phyloP scores from a whole-genome alignment of 257 asterid species.

The Gentiana macrophylla region DNA sequence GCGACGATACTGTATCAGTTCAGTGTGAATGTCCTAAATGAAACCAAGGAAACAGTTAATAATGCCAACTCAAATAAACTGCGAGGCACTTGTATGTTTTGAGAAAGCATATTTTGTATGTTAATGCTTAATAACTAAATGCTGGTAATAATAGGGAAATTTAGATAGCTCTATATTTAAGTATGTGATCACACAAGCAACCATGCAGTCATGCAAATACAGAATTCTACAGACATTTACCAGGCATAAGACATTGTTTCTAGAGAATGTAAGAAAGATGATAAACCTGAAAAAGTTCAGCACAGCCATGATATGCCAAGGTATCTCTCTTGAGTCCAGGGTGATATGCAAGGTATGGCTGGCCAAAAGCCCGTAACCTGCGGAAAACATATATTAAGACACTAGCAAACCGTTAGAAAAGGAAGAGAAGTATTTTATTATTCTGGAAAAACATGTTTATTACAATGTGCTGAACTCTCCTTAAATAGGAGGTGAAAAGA shows the following conservation, averaged over 20 bases:
- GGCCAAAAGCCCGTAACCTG: conserved; percentile 87
- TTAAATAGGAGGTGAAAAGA: no score
- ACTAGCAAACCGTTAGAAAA: no score
- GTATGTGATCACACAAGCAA: no score
- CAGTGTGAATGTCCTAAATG: conserved; percentile 77
- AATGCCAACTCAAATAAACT: background rate
- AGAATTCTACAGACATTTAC: no score
- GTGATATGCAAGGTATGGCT: conserved; percentile 87
- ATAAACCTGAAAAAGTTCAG: conserved; percentile 89
- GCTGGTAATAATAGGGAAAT: no score
- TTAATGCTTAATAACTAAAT: background rate
- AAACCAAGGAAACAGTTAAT: background rate
- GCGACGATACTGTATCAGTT: conserved; percentile 82
- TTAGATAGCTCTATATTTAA: no score
- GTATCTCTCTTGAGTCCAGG: conserved; percentile 90
- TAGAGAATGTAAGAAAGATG: background rate
- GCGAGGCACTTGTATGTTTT: background rate
- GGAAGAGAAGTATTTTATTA: no score
- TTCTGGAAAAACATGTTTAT: no score
- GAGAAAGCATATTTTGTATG: background rate
- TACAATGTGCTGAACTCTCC: no score
- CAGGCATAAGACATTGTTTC: no score
- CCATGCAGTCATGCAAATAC: no score
- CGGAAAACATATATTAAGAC: conserved; percentile 11
- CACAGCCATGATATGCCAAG: conserved; percentile 97